Percentiles rank a stretch among this genome's conserved stretches.
These are phyloP conservation scores for Wickerhamiella sergipiensis DNA, from an alignment of 805 yeast genomes.

Conservation along the genomic window DNA sequence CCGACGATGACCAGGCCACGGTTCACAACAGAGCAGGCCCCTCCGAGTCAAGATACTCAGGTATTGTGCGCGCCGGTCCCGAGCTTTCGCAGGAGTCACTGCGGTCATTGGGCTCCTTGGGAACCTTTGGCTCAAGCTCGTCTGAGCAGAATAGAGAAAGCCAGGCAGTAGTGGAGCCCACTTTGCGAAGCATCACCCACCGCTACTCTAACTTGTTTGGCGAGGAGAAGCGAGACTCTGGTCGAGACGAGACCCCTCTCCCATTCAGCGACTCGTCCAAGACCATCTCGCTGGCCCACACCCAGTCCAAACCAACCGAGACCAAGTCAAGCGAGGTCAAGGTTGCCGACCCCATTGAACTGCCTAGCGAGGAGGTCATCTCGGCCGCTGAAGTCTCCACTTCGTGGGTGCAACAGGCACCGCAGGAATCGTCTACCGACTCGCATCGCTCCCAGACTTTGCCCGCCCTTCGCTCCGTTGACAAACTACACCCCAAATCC, in stretches of 20 bases:
- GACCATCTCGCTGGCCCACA: neutral
- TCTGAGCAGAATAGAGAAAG: neutral
- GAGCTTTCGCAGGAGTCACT: neutral
- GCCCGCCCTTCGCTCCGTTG: neutral
- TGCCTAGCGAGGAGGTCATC: neutral
- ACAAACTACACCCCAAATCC: neutral
- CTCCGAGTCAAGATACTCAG: neutral
- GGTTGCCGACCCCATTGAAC: neutral
- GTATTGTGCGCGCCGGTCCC: neutral
- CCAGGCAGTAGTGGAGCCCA: neutral
- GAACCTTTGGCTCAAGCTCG: neutral
- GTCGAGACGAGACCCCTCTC: neutral
- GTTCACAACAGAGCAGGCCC: neutral
- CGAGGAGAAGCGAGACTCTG: neutral
- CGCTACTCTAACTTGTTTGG: slow-evolving; percentile 1
- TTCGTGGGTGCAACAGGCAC: neutral
- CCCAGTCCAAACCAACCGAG: neutral
- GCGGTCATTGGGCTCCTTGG: neutral
- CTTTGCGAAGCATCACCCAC: neutral
- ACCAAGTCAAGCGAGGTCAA: neutral
- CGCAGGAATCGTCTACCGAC: neutral
- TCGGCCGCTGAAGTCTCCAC: neutral
- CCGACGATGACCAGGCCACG: neutral
- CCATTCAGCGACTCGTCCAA: neutral
- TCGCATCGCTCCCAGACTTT: neutral